These are phyloP conservation scores for Boletus smithii DNA, from an alignment of 1,284 basidiomycete genomes.

Conservation along the genomic window DNA sequence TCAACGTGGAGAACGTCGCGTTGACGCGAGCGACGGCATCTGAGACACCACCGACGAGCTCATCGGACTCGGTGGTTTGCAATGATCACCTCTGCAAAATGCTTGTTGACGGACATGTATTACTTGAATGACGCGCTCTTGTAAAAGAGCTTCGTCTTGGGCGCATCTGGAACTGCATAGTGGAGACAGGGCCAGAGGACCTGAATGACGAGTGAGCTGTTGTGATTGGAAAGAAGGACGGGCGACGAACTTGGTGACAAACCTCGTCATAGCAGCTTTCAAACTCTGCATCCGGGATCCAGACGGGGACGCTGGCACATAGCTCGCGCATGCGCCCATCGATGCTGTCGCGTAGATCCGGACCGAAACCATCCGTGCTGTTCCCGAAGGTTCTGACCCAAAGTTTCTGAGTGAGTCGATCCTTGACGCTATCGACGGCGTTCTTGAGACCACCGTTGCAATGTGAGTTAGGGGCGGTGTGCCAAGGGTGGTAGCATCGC, in stretches of 20 bases:
- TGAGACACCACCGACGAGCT: constrained; percentile 69
- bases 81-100: constrained; percentile 78
- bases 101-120: constrained; percentile 80
- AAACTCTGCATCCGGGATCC: constrained; percentile 78
- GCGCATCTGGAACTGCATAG: constrained; percentile 82
- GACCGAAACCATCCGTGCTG: constrained; percentile 59
- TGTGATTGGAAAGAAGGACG: neutral
- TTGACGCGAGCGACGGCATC: constrained; percentile 82
- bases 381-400: constrained; percentile 83
- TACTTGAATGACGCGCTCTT: constrained; percentile 75
- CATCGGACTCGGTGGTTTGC: constrained; percentile 73
- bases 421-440: constrained; percentile 64
- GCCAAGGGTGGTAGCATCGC: constrained; percentile 38
- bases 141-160: constrained; percentile 78
- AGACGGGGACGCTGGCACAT: constrained; percentile 65
- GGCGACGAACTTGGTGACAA: constrained; percentile 66
- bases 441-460: constrained; percentile 81
- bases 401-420: constrained; percentile 50
- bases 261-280: constrained; percentile 81
- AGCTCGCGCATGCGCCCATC: constrained; percentile 58
- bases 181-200: constrained; percentile 88
- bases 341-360: constrained; percentile 56
- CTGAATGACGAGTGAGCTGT: constrained; percentile 26
- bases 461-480: constrained; percentile 67
- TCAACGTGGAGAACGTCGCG: constrained; percentile 76